Conservation (phyloP, 2,329 filamentous ascomycete species). For the Penicillium sp. region DNA sequence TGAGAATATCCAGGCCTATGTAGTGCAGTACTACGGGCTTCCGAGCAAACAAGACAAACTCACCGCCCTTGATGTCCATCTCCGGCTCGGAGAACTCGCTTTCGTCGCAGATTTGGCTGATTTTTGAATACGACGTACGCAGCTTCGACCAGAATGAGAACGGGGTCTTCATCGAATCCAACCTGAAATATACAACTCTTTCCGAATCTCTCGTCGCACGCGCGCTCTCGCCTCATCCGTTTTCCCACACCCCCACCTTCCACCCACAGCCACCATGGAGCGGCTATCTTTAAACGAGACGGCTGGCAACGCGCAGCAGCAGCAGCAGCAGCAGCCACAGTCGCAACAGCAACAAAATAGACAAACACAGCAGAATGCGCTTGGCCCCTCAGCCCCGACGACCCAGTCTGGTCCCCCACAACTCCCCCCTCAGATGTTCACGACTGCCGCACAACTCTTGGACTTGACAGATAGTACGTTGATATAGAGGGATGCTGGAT, state of each 20-base stretch:
- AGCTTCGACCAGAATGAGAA: slow-evolving; percentile 25
- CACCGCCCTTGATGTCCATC: slow-evolving; percentile 25
- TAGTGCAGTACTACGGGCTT: not conserved
- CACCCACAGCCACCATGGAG: slow-evolving; percentile 36
- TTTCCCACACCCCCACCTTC: slow-evolving; percentile 18
- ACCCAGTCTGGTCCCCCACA: slow-evolving; percentile 49
- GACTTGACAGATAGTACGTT: slow-evolving; percentile 94
- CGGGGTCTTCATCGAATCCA: not conserved
- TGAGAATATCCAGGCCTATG: not conserved
- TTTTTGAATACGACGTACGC: slow-evolving; percentile 6
- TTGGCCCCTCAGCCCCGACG: slow-evolving; percentile 34
- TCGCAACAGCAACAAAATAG: slow-evolving; percentile 26
- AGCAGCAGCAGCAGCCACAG: slow-evolving; percentile 30
- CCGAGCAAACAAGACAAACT: slow-evolving; percentile 31
- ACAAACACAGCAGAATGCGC: slow-evolving; percentile 34
- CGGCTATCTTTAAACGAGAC: slow-evolving; percentile 42
- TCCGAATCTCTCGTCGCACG: slow-evolving; percentile 6
- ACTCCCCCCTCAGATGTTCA: slow-evolving; percentile 87
- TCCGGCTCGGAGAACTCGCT: slow-evolving; percentile 15
- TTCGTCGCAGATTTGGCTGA: slow-evolving; percentile 7
- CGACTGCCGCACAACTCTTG: slow-evolving; percentile 90
- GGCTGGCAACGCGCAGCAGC: slow-evolving; percentile 29
- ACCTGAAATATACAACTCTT: slow-evolving; percentile 1
- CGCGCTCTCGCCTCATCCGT: slow-evolving; percentile 14
- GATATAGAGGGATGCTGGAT: not conserved